A percentile compares a stretch with the other conserved stretches of the same genome.
phyloP scores from a whole-genome alignment of 2,329 filamentous ascomycete genomes.

The Pseudogymnoascus sp. region DNA sequence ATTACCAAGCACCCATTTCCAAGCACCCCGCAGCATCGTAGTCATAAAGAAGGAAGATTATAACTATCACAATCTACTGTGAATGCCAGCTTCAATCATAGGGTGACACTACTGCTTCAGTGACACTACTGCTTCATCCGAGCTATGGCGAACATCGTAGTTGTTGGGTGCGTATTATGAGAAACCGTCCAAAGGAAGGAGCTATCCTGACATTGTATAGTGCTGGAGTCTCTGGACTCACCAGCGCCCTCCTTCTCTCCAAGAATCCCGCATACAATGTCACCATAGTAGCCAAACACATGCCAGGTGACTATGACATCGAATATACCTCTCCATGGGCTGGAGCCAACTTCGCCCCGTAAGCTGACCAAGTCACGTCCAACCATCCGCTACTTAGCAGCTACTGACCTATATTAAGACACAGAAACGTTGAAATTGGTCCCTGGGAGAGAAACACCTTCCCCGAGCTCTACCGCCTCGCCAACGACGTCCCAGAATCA shows the following conservation, averaged over 20 bases:
- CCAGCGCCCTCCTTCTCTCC: constrained; percentile 54
- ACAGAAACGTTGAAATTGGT: constrained; percentile 17
- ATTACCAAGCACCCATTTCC: not conserved
- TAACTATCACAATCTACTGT: not conserved
- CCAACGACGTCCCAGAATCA: constrained; percentile 61
- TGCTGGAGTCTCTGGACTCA: constrained; percentile 58
- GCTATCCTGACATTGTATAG: constrained; percentile 28
- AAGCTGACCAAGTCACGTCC: constrained; percentile 26
- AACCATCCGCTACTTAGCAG: not conserved
- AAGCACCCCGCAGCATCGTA: not conserved
- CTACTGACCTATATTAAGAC: not conserved
- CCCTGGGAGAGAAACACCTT: constrained; percentile 58
- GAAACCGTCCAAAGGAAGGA: not conserved
- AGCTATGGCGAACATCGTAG: constrained; percentile 27
- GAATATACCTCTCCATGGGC: constrained; percentile 89
- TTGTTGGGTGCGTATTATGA: constrained; percentile 28
- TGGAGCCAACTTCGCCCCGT: constrained; percentile 73
- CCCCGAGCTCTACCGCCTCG: constrained; percentile 51
- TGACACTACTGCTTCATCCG: not conserved
- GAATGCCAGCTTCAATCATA: not conserved
- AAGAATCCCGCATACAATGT: constrained; percentile 47
- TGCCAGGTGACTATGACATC: constrained; percentile 88
- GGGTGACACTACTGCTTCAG: not conserved
- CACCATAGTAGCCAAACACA: constrained; percentile 74
- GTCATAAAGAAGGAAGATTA: not conserved